Evolutionary conservation across 371 early-diverging fungal genomes (phyloP).

Genomic region (Mucor circinelloides): DNA sequence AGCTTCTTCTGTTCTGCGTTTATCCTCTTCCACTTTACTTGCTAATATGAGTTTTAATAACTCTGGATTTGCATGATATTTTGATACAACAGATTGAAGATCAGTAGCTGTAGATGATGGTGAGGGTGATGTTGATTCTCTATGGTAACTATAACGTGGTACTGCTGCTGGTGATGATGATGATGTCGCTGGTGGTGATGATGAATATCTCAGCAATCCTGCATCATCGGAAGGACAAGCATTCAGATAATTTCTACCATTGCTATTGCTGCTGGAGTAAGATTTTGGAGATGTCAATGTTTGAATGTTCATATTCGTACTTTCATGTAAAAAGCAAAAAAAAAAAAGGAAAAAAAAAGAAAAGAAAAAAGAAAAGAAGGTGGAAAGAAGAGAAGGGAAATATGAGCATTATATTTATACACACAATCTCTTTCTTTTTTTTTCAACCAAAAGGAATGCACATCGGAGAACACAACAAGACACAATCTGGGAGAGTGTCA

Average conservation of each 20-base stretch:
- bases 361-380: neutral
- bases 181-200: neutral
- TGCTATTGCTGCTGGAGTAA: constrained; percentile 1
- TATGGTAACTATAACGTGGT: neutral
- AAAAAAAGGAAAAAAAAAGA: neutral
- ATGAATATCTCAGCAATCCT: constrained; percentile 12
- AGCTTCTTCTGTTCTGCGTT: constrained; percentile 64
- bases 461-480: neutral
- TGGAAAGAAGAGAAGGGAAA: neutral
- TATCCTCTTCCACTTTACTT: constrained; percentile 65
- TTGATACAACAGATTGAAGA: constrained; percentile 40
- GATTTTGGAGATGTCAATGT: constrained; percentile 18
- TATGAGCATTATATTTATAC: neutral
- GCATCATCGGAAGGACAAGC: constrained; percentile 14
- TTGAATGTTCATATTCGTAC: constrained; percentile 21
- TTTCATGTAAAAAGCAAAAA: neutral
- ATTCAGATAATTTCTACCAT: neutral
- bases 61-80: constrained; percentile 55
- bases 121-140: neutral
- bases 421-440: neutral
- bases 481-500: constrained; percentile 19
- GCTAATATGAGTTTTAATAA: constrained; percentile 54
- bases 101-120: constrained; percentile 13
- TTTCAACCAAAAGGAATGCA: neutral
- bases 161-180: neutral